Conservation (phyloP, 2,329 filamentous ascomycete species). For the Fusarium napiforme region DNA sequence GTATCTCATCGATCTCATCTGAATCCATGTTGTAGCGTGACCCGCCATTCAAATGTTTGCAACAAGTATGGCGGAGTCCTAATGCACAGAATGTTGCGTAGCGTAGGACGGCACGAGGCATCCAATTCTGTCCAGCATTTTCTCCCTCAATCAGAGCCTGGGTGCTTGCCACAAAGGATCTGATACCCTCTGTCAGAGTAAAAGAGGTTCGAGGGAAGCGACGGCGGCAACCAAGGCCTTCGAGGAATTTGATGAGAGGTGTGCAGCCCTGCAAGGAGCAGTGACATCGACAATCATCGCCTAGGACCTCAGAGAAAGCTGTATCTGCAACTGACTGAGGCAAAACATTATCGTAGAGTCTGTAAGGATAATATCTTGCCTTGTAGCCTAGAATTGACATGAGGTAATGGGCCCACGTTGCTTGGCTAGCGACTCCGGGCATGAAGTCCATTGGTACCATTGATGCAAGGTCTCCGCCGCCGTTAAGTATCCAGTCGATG, state of each 20-base stretch:
- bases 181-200: fast-evolving
- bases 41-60: neutral
- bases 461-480: fast-evolving
- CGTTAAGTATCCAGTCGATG: neutral
- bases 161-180: fast-evolving
- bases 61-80: neutral
- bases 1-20: neutral
- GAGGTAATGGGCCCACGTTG: neutral
- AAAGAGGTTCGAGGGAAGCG: fast-evolving
- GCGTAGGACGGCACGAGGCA: neutral
- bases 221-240: neutral
- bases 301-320: fast-evolving
- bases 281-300: neutral
- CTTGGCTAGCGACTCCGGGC: neutral
- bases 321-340: fast-evolving
- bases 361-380: neutral
- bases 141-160: too few species aligned
- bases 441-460: fast-evolving
- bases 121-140: too few species aligned
- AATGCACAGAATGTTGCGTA: neutral
- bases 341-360: neutral
- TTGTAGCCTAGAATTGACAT: fast-evolving
- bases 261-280: neutral
- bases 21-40: fast-evolving
- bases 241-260: neutral